phyloP scores from a whole-genome alignment of 1,284 basidiomycete genomes.

The Cutaneotrichosporon mucoides region DNA sequence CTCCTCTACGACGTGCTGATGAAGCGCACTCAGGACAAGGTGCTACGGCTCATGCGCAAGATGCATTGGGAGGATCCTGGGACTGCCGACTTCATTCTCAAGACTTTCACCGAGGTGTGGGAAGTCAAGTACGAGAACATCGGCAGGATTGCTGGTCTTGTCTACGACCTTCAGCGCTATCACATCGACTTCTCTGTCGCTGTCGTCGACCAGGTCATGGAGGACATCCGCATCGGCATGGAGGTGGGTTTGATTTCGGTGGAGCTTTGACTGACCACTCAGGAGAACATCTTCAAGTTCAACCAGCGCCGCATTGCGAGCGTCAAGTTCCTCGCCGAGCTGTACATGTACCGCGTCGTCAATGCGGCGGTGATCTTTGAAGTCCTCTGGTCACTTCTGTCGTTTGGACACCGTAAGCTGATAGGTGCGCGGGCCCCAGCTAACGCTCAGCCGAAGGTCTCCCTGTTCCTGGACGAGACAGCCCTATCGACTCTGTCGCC shows the following conservation, averaged over 20 bases:
- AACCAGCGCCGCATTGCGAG: slow-evolving; percentile 90
- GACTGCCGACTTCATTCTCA: slow-evolving; percentile 53
- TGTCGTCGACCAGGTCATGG: slow-evolving; percentile 89
- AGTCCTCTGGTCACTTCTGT: slow-evolving; percentile 89
- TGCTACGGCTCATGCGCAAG: slow-evolving; percentile 84
- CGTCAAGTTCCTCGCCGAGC: slow-evolving; percentile 89
- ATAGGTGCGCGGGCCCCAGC: not conserved
- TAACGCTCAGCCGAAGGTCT: slow-evolving; percentile 65
- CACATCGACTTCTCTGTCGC: slow-evolving; percentile 82
- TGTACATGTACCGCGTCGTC: slow-evolving; percentile 95
- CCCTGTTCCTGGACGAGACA: slow-evolving; percentile 73
- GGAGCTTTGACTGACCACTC: not conserved
- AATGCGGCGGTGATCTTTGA: slow-evolving; percentile 88
- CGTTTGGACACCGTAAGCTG: slow-evolving; percentile 86
- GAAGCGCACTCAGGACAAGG: slow-evolving; percentile 88
- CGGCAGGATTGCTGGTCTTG: slow-evolving; percentile 84
- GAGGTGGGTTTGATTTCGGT: slow-evolving; percentile 53
- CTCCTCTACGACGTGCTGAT: slow-evolving; percentile 85
- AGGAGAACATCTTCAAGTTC: slow-evolving; percentile 86
- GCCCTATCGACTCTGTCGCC: slow-evolving; percentile 80
- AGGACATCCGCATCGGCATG: slow-evolving; percentile 83
- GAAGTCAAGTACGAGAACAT: slow-evolving; percentile 91
- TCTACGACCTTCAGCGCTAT: slow-evolving; percentile 88
- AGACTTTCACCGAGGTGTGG: slow-evolving; percentile 93
- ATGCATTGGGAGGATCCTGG: slow-evolving; percentile 86